Conservation (phyloP, 1,139 yeast genomes). For the Lodderomyces margitis region DNA sequence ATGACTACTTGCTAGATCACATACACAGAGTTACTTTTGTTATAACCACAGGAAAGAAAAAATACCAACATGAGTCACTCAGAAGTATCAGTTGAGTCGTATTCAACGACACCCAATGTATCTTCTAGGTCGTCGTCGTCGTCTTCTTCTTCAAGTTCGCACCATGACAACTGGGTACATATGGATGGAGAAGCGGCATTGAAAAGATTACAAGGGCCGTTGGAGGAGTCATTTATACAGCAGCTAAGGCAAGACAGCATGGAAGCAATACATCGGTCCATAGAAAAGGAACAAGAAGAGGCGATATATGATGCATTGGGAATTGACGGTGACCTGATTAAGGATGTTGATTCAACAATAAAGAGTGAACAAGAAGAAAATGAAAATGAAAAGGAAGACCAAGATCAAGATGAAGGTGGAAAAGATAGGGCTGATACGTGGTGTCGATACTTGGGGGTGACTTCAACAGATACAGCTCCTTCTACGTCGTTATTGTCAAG, state of each 20-base stretch:
- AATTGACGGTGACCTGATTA: constrained; percentile 25
- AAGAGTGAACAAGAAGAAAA: constrained; percentile 19
- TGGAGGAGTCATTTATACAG: constrained; percentile 33
- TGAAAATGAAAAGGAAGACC: constrained; percentile 8
- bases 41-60: background rate
- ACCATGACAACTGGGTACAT: constrained; percentile 9
- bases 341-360: background rate
- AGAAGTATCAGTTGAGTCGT: background rate
- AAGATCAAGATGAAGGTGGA: constrained; percentile 2
- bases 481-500: constrained; percentile 6
- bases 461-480: constrained; percentile 8
- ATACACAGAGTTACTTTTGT: background rate
- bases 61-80: background rate
- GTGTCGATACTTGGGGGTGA: background rate
- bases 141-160: background rate
- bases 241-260: background rate
- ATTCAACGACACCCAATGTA: background rate
- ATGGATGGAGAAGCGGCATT: constrained; percentile 42
- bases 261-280: constrained; percentile 7
- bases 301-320: background rate
- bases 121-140: background rate
- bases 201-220: constrained; percentile 31
- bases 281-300: constrained; percentile 4
- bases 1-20: background rate
- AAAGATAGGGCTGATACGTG: constrained; percentile 1